Percentiles rank a stretch among this genome's conserved stretches.
phyloP scores from a whole-genome alignment of 495 filamentous ascomycete species.

The Neurospora sp. region DNA sequence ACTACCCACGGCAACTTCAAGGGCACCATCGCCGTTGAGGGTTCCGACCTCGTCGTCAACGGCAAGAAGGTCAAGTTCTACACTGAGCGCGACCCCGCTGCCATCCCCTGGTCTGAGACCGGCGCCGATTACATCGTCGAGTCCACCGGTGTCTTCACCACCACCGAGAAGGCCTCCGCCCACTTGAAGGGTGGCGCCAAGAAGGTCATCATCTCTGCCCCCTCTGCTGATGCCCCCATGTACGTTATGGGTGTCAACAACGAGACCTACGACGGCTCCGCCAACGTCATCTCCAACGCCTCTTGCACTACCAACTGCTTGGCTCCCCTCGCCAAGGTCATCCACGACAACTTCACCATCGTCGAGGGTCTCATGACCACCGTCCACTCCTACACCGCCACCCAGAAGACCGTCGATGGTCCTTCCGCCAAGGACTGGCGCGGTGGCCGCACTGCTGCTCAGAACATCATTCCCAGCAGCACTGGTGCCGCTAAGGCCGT shows the following conservation, averaged over 20 bases:
- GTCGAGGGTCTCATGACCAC: constrained; percentile 99
- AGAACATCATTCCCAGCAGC: constrained; percentile 99
- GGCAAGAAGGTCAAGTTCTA: constrained; percentile 96
- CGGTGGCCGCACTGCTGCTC: constrained; percentile 93
- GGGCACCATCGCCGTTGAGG: constrained; percentile 67
- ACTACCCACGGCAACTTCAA: constrained; percentile 95
- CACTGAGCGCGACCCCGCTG: constrained; percentile 79
- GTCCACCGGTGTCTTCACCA: constrained; percentile 99
- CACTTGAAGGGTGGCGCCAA: constrained; percentile 99
- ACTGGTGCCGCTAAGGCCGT: constrained; percentile 99
- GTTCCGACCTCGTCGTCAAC: constrained; percentile 75
- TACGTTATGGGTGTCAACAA: constrained; percentile 99
- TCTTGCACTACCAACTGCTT: constrained; percentile 99
- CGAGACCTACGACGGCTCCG: constrained; percentile 76
- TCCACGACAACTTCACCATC: constrained; percentile 95
- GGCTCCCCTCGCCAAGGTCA: constrained; percentile 96
- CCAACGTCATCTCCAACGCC: constrained; percentile 94
- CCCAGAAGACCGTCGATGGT: constrained; percentile 98
- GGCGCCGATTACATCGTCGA: constrained; percentile 95
- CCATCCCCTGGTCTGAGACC: constrained; percentile 84
- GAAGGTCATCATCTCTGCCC: constrained; percentile 99
- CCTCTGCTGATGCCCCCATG: constrained; percentile 98
- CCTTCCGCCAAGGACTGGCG: constrained; percentile 98
- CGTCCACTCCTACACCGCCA: constrained; percentile 98
- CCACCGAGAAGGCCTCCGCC: constrained; percentile 84